These are phyloP conservation scores for Xeromyces bisporus DNA, from an alignment of 495 filamentous ascomycete genomes.

Conservation along the genomic window DNA sequence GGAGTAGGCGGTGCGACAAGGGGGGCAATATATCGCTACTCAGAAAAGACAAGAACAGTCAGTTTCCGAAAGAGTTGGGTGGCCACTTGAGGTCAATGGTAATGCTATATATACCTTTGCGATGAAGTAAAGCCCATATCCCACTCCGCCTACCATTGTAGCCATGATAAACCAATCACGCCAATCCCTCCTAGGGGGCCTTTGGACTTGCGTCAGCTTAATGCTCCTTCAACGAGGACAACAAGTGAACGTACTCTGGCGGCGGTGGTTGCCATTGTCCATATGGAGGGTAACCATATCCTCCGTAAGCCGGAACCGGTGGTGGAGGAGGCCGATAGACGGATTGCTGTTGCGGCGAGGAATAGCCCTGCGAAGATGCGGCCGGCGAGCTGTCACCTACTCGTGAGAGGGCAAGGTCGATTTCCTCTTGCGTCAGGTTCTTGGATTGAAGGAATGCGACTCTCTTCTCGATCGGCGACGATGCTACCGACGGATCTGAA, in stretches of 20 bases:
- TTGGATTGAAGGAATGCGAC: constrained; percentile 91
- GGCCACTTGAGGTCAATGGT: background rate
- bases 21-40: constrained; percentile 71
- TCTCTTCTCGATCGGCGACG: constrained; percentile 79
- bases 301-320: constrained; percentile 51
- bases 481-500: constrained; percentile 79
- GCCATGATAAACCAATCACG: constrained; percentile 98
- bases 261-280: constrained; percentile 56
- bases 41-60: background rate
- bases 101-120: constrained; percentile 43
- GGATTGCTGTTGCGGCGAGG: constrained; percentile 32
- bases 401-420: constrained; percentile 67
- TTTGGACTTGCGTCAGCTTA: constrained; percentile 7
- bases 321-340: constrained; percentile 35
- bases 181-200: constrained; percentile 72
- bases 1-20: constrained; percentile 87
- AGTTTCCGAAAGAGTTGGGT: background rate
- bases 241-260: constrained; percentile 37
- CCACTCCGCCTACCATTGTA: constrained; percentile 69
- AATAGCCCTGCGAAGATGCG: constrained; percentile 26
- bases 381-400: constrained; percentile 35
- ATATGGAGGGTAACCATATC: constrained; percentile 53
- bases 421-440: constrained; percentile 90
- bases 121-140: constrained; percentile 73
- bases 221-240: background rate